Conservation (phyloP, 768 basidiomycete genomes). For the Suillus clintonianus region DNA sequence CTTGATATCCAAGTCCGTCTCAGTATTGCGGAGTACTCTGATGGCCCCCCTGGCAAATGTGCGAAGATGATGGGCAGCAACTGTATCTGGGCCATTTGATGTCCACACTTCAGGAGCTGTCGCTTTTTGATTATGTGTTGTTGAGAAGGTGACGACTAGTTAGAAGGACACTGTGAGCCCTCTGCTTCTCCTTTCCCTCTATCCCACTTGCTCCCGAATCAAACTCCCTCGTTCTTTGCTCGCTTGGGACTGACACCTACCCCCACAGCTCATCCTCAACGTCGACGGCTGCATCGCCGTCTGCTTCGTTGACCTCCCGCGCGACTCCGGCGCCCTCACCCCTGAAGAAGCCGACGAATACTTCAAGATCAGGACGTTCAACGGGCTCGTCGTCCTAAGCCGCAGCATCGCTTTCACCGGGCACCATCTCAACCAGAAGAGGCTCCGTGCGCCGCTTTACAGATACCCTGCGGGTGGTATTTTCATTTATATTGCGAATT, state of each 20-base stretch:
- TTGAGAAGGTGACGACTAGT: too few species aligned
- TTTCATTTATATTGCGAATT: conserved; percentile 91
- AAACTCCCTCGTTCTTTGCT: too few species aligned
- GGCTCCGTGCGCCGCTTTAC: conserved; percentile 89
- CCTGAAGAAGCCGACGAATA: conserved; percentile 97
- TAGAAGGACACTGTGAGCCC: too few species aligned
- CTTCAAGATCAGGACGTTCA: conserved; percentile 94
- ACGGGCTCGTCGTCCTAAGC: conserved; percentile 96
- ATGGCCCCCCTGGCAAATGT: conserved; percentile 78
- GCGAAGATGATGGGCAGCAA: conserved; percentile 73
- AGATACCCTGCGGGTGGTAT: conserved; percentile 95
- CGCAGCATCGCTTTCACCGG: conserved; percentile 98
- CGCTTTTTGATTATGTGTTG: too few species aligned
- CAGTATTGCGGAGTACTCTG: conserved; percentile 55
- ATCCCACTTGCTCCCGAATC: too few species aligned
- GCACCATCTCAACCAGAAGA: conserved; percentile 95
- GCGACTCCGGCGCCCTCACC: conserved; percentile 92
- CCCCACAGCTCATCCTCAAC: conserved; percentile 81
- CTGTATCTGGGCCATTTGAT: conserved; percentile 56
- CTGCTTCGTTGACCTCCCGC: conserved; percentile 93
- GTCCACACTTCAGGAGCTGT: conserved; percentile 62
- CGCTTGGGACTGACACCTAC: too few species aligned
- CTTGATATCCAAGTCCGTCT: conserved; percentile 55
- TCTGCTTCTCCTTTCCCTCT: too few species aligned
- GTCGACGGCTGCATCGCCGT: conserved; percentile 96